Percentiles rank a stretch among this genome's conserved stretches.
Conservation (phyloP, 1,139 yeast species). For the Blastobotrys illinoisensis region DNA sequence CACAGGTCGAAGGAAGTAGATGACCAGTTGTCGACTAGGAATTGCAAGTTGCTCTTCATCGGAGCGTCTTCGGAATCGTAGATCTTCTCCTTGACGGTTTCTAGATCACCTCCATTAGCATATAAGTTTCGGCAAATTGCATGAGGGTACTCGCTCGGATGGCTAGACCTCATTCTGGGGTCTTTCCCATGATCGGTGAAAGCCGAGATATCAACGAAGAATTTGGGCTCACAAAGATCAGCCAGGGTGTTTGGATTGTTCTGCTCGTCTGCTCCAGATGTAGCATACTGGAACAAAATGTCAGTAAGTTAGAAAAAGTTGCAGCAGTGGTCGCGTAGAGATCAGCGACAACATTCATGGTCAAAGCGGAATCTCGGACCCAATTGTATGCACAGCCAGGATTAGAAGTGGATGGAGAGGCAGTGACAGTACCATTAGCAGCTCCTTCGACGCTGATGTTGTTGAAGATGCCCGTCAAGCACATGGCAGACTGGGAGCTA, state of each 20-base stretch:
- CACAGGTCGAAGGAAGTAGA: conserved; percentile 74
- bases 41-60: conserved; percentile 66
- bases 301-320: conserved; percentile 47
- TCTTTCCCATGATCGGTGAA: conserved; percentile 79
- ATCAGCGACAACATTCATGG: conserved; percentile 60
- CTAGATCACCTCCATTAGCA: conserved; percentile 28
- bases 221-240: conserved; percentile 90
- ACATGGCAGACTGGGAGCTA: conserved; percentile 35
- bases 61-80: conserved; percentile 36
- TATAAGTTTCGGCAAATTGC: conserved; percentile 47
- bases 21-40: conserved; percentile 60
- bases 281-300: conserved; percentile 57
- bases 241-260: conserved; percentile 46
- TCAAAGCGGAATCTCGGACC: conserved; percentile 86
- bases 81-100: conserved; percentile 35
- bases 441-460: conserved; percentile 40
- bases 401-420: conserved; percentile 62
- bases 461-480: conserved; percentile 50
- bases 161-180: conserved; percentile 97
- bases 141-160: conserved; percentile 62
- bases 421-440: conserved; percentile 67
- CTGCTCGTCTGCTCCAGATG: conserved; percentile 26
- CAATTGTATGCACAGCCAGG: conserved; percentile 89
- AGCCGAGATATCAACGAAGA: conserved; percentile 55
- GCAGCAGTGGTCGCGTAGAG: conserved; percentile 51